Evolutionary conservation across 2,329 filamentous ascomycete species (phyloP), one percentile per base, ranked within the genome.

Genomic region (Fusarium sp.): DNA sequence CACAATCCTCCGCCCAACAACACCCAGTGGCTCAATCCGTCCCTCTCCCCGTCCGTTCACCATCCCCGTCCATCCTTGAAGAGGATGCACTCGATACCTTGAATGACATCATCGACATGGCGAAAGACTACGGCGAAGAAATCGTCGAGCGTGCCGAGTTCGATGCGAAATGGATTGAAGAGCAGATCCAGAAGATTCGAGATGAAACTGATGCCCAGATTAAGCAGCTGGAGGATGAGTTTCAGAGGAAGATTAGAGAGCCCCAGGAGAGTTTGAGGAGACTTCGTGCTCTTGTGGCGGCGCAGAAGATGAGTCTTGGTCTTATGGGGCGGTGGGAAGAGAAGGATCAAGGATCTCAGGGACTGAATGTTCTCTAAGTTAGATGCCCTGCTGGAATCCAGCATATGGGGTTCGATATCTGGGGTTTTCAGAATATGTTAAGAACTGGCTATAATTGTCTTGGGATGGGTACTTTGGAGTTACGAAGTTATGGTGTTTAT

Each of bases 71-170:
- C 9, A n/a, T 3, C 10, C 18, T n/a, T 2, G 9, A 11, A n/a
- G 0, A 6, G 2, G 34, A 38, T 11, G 34, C 9, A n/a, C 2
- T 10, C 5, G 16, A 18, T 6, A 6, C 9, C 10, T 16, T 32
- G 6, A 7, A 32, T 1, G 30, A 32, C 5, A n/a, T 38, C 34
- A 11, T 6, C 9, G 18, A 9, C 3, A 38, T n/a, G 34, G 34
- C 3, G 0, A 38, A 18, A 6, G 3, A 6, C 0, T 6, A n/a
- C 11, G 16, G 34, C 18, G 9, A 38, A n/a, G 3, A 11, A n/a
- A n/a, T 11, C 9, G 3, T n/a, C 10, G 18, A n/a, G 9, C 3
- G 9, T 4, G 34, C 34, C 34, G 34, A 38, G 6, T 7, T 7
- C 6, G 10, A 38, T 2, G 34, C 34, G 34, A n/a, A n/a, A 11